Evolutionary conservation across 1,284 basidiomycete genomes (phyloP).

Genomic region (Ceratobasidium sp.): DNA sequence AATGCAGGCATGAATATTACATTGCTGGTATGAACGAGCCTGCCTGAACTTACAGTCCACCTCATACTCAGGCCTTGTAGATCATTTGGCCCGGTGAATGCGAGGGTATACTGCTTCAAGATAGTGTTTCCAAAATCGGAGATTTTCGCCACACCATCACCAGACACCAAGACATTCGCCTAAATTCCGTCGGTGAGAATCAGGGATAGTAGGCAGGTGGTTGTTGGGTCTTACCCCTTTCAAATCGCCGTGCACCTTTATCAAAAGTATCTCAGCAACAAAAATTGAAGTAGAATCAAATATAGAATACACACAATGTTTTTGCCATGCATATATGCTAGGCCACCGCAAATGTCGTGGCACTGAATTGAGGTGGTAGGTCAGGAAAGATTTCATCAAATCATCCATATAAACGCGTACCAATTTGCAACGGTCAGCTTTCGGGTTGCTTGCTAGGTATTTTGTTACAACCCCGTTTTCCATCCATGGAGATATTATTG

Average conservation of each 20-base stretch:
- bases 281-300: too few species aligned
- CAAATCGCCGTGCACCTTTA: conserved; percentile 17
- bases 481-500: conserved; percentile 36
- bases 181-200: too few species aligned
- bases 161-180: conserved; percentile 31
- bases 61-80: neutral
- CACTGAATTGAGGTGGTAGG: neutral
- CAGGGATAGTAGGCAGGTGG: too few species aligned
- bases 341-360: neutral
- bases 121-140: conserved; percentile 21
- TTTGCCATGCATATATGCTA: conserved; percentile 25
- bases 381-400: neutral
- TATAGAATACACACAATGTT: neutral
- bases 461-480: neutral
- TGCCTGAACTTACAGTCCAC: neutral
- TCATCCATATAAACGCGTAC: neutral
- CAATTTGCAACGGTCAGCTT: neutral
- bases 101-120: neutral
- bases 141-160: conserved; percentile 1
- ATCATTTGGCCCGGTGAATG: conserved; percentile 6
- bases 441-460: neutral
- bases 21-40: too few species aligned
- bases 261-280: too few species aligned
- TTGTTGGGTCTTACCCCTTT: conserved; percentile 14
- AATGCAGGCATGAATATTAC: neutral